Conservation (phyloP, 2,329 filamentous ascomycete species). For the Ophiostoma fasciatum region DNA sequence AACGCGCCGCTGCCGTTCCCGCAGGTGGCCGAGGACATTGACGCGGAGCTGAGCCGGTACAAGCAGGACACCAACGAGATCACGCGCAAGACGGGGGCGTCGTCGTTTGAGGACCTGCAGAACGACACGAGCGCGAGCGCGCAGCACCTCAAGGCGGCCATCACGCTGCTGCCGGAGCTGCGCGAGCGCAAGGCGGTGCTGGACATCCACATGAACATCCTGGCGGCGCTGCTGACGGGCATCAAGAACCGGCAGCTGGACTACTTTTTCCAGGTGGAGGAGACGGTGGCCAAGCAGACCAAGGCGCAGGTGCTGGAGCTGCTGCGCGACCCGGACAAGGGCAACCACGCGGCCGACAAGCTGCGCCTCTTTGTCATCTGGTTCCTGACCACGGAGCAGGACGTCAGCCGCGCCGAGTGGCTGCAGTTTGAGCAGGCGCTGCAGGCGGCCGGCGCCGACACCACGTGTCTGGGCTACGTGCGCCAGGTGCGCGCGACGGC, state of each 20-base stretch:
- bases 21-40: conserved; percentile 85
- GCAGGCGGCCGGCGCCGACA: conserved; percentile 58
- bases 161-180: conserved; percentile 81
- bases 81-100: conserved; percentile 80
- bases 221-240: conserved; percentile 58
- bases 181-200: conserved; percentile 83
- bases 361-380: conserved; percentile 91
- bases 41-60: conserved; percentile 83
- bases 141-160: conserved; percentile 89
- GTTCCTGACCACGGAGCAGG: conserved; percentile 87
- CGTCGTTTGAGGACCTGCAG: conserved; percentile 81
- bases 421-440: conserved; percentile 76
- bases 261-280: conserved; percentile 90
- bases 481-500: conserved; percentile 64
- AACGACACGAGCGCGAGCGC: conserved; percentile 81
- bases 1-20: conserved; percentile 87
- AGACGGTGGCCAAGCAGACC: conserved; percentile 80
- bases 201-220: conserved; percentile 98
- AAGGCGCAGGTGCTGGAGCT: conserved; percentile 80
- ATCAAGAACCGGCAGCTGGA: conserved; percentile 94
- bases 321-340: conserved; percentile 68
- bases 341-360: conserved; percentile 75
- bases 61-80: conserved; percentile 91
- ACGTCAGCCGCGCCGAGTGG: conserved; percentile 70
- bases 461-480: conserved; percentile 68